Evolutionary conservation across 176 grass and related monocot genomes (phyloP).

Genomic region (Thalia dealbata): DNA sequence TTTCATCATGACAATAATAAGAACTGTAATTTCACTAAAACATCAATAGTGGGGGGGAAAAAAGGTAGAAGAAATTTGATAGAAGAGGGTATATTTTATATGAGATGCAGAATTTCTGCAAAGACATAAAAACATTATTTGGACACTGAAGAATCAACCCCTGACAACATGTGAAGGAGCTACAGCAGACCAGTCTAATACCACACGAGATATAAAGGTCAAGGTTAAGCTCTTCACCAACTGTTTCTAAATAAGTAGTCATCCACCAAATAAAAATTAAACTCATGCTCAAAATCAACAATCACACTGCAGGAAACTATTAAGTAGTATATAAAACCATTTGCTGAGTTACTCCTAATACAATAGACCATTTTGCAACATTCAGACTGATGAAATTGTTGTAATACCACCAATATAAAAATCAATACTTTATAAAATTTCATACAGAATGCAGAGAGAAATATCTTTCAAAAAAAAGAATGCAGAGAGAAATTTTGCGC

Average conservation of each 20-base stretch:
- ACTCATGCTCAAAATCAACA: no score
- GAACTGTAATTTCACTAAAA: slow-evolving; percentile 1
- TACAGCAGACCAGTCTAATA: no score
- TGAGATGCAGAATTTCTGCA: background rate
- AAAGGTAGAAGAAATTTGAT: background rate
- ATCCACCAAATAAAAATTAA: no score
- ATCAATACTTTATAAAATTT: background rate
- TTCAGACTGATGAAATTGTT: no score
- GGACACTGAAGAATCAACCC: background rate
- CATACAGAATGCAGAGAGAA: background rate
- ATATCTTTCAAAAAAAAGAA: background rate
- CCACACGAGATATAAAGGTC: no score
- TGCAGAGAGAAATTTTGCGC: background rate
- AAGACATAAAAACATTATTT: background rate
- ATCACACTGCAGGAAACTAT: no score
- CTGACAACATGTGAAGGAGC: no score
- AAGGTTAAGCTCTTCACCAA: no score
- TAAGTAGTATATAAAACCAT: no score
- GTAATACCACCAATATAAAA: background rate
- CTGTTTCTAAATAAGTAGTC: background rate
- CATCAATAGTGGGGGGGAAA: background rate
- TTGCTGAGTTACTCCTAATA: no score
- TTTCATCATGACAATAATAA: slow-evolving; percentile 5
- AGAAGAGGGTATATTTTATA: background rate
- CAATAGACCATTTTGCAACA: no score